These are phyloP conservation scores for Eucalyptus decipiens DNA, from an alignment of 345 rosid species.

Conservation along the genomic window DNA sequence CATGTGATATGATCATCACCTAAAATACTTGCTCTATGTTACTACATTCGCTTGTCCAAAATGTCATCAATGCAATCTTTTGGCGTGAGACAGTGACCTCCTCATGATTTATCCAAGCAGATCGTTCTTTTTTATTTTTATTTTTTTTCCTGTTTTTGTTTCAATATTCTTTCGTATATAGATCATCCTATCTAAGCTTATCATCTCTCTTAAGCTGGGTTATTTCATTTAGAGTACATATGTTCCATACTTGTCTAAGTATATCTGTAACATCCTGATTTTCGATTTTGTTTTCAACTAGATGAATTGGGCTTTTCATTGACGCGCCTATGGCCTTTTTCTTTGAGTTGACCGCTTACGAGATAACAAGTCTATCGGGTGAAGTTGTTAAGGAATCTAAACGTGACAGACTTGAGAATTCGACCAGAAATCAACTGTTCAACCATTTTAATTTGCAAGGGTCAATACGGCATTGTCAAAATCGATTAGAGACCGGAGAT, in stretches of 20 bases:
- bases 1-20: neutral
- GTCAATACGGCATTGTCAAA: too few species aligned
- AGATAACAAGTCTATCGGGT: too few species aligned
- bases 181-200: neutral
- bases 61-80: neutral
- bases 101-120: neutral
- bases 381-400: too few species aligned
- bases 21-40: neutral
- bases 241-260: neutral
- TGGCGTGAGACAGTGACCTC: neutral
- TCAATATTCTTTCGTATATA: neutral
- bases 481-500: too few species aligned
- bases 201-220: neutral
- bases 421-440: fast-evolving
- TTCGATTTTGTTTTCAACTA: too few species aligned
- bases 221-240: neutral
- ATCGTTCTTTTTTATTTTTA: neutral
- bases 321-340: too few species aligned
- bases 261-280: too few species aligned
- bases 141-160: neutral
- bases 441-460: too few species aligned
- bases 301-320: too few species aligned
- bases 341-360: too few species aligned
- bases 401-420: too few species aligned
- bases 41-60: neutral